Conservation (phyloP, 2,329 filamentous ascomycete genomes). For the Aspergillus piperis region DNA sequence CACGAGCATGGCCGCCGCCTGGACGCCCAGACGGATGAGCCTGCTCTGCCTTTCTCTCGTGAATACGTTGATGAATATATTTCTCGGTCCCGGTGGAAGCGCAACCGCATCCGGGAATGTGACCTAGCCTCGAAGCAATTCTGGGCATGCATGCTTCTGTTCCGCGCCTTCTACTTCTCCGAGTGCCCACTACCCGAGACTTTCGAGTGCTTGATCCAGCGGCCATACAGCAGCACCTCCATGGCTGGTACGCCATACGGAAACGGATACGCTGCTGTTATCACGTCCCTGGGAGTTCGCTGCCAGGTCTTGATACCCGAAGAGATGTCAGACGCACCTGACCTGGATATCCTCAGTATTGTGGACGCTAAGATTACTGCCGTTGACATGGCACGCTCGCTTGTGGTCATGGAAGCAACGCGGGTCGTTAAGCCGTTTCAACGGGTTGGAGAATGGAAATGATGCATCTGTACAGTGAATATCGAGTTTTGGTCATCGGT, state of each 20-base stretch:
- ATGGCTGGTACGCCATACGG: slow-evolving; percentile 24
- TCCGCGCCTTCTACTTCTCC: slow-evolving; percentile 59
- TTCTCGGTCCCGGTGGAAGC: slow-evolving; percentile 43
- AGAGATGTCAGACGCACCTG: slow-evolving; percentile 20
- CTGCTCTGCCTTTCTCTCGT: slow-evolving; percentile 53
- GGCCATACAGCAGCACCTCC: slow-evolving; percentile 24
- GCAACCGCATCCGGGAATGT: slow-evolving; percentile 45
- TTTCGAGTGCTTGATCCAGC: slow-evolving; percentile 42
- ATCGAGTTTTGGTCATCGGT: neutral
- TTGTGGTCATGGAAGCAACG: slow-evolving; percentile 39
- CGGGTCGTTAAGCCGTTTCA: slow-evolving; percentile 35
- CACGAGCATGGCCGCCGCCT: slow-evolving; percentile 48
- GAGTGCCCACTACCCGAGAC: slow-evolving; percentile 54
- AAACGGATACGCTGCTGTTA: slow-evolving; percentile 29
- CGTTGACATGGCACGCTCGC: slow-evolving; percentile 34
- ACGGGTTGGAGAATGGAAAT: slow-evolving; percentile 36
- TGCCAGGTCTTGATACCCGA: slow-evolving; percentile 32
- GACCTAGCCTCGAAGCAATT: slow-evolving; percentile 39
- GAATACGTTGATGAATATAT: slow-evolving; percentile 53
- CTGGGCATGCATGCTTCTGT: slow-evolving; percentile 58
- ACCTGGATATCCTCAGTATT: slow-evolving; percentile 32
- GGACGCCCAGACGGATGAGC: slow-evolving; percentile 29
- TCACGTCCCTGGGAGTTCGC: slow-evolving; percentile 34
- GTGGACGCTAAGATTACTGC: slow-evolving; percentile 38
- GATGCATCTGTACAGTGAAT: neutral